Evolutionary conservation across 139 green algal species (phyloP).

Genomic region (Gonium pectorale): DNA sequence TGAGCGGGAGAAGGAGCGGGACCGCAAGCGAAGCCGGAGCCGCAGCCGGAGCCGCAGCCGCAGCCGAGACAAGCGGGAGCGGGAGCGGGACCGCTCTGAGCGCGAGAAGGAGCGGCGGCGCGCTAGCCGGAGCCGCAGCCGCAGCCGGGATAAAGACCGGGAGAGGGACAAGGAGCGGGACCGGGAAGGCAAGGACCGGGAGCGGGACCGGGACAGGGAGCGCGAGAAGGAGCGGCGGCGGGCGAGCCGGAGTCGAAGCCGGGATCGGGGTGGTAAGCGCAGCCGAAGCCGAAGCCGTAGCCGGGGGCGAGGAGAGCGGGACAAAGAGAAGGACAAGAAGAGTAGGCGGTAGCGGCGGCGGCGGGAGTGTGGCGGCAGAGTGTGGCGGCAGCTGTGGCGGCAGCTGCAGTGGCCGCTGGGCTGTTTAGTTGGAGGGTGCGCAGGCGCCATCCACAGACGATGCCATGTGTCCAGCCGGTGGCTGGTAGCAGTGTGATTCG

Average conservation of each 20-base stretch:
- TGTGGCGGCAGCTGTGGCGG: too few relatives aligned
- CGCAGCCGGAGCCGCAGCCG: not conserved
- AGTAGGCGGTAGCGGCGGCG: conserved; percentile 4
- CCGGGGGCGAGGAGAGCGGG: not conserved
- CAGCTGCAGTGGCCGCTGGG: too few relatives aligned
- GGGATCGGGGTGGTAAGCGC: too few relatives aligned
- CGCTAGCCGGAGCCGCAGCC: not conserved
- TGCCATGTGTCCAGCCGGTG: too few relatives aligned
- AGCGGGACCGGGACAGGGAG: conserved; percentile 28
- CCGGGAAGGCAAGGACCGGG: not conserved
- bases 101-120: not conserved
- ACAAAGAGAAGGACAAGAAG: conserved; percentile 32
- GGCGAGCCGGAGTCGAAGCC: too few relatives aligned
- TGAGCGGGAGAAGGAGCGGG: not conserved
- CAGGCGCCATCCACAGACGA: too few relatives aligned
- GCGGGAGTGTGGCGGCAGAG: not conserved
- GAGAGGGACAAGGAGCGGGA: not conserved
- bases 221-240: not conserved
- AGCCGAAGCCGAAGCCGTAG: conserved; percentile 30
- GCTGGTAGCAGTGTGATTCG: too few relatives aligned
- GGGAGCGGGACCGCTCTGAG: conserved; percentile 3
- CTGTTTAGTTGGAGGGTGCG: too few relatives aligned
- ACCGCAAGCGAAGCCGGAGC: conserved; percentile 15
- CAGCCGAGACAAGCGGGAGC: conserved; percentile 13
- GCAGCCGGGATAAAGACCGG: not conserved